Base-by-base conservation (phyloP, 495 filamentous ascomycete species). In the Niebla homalea region DNA sequence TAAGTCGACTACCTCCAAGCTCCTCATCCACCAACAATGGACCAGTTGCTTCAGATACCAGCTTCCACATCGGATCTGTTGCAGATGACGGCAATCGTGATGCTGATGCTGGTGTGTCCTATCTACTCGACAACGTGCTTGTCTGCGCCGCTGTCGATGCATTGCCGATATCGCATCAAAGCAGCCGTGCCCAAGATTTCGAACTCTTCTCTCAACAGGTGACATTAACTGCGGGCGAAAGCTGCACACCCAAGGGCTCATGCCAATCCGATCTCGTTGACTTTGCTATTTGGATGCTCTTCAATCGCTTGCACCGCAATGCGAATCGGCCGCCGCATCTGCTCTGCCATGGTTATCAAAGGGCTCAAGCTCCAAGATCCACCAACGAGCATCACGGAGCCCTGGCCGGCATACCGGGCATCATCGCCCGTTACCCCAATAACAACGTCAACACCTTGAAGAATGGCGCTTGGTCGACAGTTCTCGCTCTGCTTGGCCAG, bases 271-370 rank as follows among this genome's bases (percentile, higher is more conserved):
- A 97, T 85, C 74, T 94, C 54, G 76, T 96, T 45, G 85, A 95
- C 64, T 93, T 87, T 60, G 81, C 80, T 11, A 80, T 96, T 25
- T 83, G 77, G 68, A 68, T 74, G 2, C 65, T 95, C 2, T 94
- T 94, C 65, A 77, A 75, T 15, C 73, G 71, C 44, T 65, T 60
- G 41, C 52, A 73, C 44, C 64, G 64, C 35, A 44, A 66, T 1
- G 63, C 62, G 36, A 63, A 68, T n/a, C 76, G 71, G 61, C 79
- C 80, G 0, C 71, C 78, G 40, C 87, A 94, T 66, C 57, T 93
- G 5, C 72, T 95, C 11, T 84, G 83, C 53, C 78, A 89, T 70
- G 89, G 88, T 14, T 92, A 80, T 59, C 77, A 74, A 55, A 67
- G 70, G 52, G 61, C 64, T 2, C 57, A 57, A 8, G 49, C 52